Base-by-base conservation (phyloP, 2,329 filamentous ascomycete species). In the Diaporthe sp. region DNA sequence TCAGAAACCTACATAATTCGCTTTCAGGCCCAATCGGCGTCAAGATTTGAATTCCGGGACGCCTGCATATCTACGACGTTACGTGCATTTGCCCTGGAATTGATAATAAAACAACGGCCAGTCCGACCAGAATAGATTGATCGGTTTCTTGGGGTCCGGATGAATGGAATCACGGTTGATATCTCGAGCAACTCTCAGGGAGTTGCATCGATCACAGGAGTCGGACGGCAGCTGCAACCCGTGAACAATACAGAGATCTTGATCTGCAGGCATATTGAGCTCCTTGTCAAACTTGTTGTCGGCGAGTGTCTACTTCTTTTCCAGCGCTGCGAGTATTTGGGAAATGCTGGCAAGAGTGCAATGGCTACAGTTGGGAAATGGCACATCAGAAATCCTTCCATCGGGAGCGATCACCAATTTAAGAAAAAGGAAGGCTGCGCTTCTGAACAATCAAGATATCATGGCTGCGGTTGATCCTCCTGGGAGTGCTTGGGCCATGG, bases 21-120 rank as follows among this genome's bases (percentile, higher is more conserved):
- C 65, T 49, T 42, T 42, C 65, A 42, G 34, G 49, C 46, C 65
- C n/a, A 39, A 53, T 69, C 65, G 65, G 65, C 55, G 22, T 31
- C 49, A 69, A 69, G n/a, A 55, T 69, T n/a, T 69, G 65, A 28
- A 28, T 4, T 19, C 65, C 65, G 65, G 22, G 4, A 55, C 37
- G 34, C 46, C 28, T 28, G 34, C 65, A 28, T 55, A n/a, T 53
- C 22, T 25, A 42, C 65, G 22, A 69, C 8, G 65, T 69, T 42
- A 55, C 65, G n/a, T 46, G 7, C n/a, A 55, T 69, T 8, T 25
- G 22, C 53, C 46, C 28, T 17, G n/a, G 19, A 55, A 55, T 28
- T 25, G 22, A 55, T 55, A 25, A 42, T 42, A 53, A 42, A n/a
- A 37, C 8, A 69, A 17, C 34, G 22, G 15, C 46, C 49, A 42